Base-by-base conservation (phyloP, 805 yeast genomes). In the Starmerella potacharoeniae region DNA sequence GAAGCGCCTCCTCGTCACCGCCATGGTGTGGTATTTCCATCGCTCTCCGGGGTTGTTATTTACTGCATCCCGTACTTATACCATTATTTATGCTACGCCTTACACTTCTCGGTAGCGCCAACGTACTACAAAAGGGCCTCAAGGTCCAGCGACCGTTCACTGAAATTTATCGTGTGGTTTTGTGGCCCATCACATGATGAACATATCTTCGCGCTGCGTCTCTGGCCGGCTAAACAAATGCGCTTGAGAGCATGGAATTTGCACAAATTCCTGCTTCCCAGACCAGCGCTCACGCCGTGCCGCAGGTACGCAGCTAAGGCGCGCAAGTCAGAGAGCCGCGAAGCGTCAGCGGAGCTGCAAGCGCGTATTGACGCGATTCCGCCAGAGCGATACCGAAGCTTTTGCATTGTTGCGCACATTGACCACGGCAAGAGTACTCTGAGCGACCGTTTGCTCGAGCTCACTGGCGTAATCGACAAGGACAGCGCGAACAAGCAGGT, bases 401-500 rank as follows among this genome's bases (percentile, higher is more conserved):
- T 93, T 69, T 86, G 95, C 57, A 90, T 91, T 56, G 97, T 89
- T 35, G 97, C 97, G 2, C 98, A 91, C 73, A 91, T 91, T 28
- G 97, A 90, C 67, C 95, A 85, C 68, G 83, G 84, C 1, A 71
- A 71, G 52, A 66, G 95, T 2, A 91, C 98, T 0, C 70, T 91
- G 22, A 84, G 95, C 59, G 98, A 91, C 66, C 73, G 97, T 50
- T 72, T 91, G 34, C 71, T 91, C 31, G 97, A 93, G 64, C 68
- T 87, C 46, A 93, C 97, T 0, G 91, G 93, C 0, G 97, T 91
- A 1, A 86, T 91, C 31, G 78, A 84, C 54, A 79, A 86, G 0
- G 88, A 89, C 1, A 61, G 65, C 52, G 69, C 71, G 29, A 86
- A 85, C 65, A 82, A 81, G 60, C 97, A 91, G 68, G 91, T 93